phyloP scores from a whole-genome alignment of 352 stramenopile genomes.

The Pythium phragmitis region DNA sequence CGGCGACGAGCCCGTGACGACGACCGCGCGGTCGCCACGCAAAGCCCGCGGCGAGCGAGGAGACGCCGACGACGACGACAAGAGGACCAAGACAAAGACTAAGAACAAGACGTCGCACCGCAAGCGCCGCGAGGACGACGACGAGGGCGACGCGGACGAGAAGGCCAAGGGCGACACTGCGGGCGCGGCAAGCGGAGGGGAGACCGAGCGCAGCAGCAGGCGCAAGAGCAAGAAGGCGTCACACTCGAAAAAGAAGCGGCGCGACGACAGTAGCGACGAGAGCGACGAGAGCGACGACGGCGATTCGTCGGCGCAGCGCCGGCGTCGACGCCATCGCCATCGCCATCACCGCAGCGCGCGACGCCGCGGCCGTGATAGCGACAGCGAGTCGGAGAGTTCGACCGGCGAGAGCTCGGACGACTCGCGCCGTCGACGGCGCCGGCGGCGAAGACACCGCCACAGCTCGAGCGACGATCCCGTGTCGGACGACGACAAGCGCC shows the following conservation, averaged over 20 bases:
- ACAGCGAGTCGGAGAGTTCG: slow-evolving; percentile 54
- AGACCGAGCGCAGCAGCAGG: slow-evolving; percentile 40
- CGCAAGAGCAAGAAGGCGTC: slow-evolving; percentile 35
- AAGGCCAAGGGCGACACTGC: slow-evolving; percentile 11
- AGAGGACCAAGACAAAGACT: slow-evolving; percentile 65
- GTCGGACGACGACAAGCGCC: slow-evolving; percentile 42
- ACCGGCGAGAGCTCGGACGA: slow-evolving; percentile 49
- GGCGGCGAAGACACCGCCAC: slow-evolving; percentile 38
- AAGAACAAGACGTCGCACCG: slow-evolving; percentile 37
- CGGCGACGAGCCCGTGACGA: slow-evolving; percentile 31
- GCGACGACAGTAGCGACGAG: slow-evolving; percentile 16
- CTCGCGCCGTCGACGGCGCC: slow-evolving; percentile 37
- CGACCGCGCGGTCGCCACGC: slow-evolving; percentile 34
- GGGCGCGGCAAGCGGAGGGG: slow-evolving; percentile 27
- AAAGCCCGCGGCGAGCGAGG: slow-evolving; percentile 37
- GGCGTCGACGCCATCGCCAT: slow-evolving; percentile 15
- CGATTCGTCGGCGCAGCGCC: slow-evolving; percentile 5
- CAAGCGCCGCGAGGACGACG: slow-evolving; percentile 32
- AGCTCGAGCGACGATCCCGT: slow-evolving; percentile 62
- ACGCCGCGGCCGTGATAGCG: slow-evolving; percentile 32
- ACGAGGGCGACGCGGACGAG: slow-evolving; percentile 23
- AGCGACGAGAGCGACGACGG: slow-evolving; percentile 15
- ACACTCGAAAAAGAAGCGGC: slow-evolving; percentile 38
- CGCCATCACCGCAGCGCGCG: slow-evolving; percentile 27
- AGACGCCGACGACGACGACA: slow-evolving; percentile 23